phyloP scores from a whole-genome alignment of 1,139 yeast species.

The Candida albicans region DNA sequence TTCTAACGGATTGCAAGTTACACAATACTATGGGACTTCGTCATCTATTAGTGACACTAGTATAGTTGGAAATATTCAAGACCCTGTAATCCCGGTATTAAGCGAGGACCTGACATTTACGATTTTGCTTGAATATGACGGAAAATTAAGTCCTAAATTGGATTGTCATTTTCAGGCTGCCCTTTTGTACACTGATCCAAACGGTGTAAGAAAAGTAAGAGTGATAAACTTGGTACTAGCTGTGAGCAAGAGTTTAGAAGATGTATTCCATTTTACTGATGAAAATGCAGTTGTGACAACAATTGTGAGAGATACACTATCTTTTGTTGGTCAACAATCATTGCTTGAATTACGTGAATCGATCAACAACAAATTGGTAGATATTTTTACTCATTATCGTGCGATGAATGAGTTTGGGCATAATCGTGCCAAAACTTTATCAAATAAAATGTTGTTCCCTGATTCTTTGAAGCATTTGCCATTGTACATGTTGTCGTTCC shows the following conservation, averaged over 20 bases:
- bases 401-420: constrained; percentile 52
- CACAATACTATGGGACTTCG: constrained; percentile 67
- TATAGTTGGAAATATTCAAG: constrained; percentile 44
- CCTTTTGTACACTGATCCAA: constrained; percentile 71
- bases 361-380: constrained; percentile 64
- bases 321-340: constrained; percentile 60
- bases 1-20: constrained; percentile 83
- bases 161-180: constrained; percentile 96
- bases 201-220: constrained; percentile 80
- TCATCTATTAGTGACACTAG: constrained; percentile 29
- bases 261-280: constrained; percentile 80
- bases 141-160: constrained; percentile 63
- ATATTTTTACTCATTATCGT: constrained; percentile 76
- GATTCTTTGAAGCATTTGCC: constrained; percentile 76
- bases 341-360: constrained; percentile 63
- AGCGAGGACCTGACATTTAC: constrained; percentile 68
- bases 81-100: constrained; percentile 72
- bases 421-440: constrained; percentile 46
- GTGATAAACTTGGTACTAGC: constrained; percentile 82
- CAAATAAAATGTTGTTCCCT: constrained; percentile 77
- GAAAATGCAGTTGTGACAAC: constrained; percentile 76
- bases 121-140: constrained; percentile 75
- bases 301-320: constrained; percentile 69
- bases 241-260: constrained; percentile 71
- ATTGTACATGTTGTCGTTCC: constrained; percentile 63